Percentiles rank a stretch among this genome's conserved stretches.
Conservation (phyloP, 192 early-diverging fungal genomes). For the Coemansia pectinata region DNA sequence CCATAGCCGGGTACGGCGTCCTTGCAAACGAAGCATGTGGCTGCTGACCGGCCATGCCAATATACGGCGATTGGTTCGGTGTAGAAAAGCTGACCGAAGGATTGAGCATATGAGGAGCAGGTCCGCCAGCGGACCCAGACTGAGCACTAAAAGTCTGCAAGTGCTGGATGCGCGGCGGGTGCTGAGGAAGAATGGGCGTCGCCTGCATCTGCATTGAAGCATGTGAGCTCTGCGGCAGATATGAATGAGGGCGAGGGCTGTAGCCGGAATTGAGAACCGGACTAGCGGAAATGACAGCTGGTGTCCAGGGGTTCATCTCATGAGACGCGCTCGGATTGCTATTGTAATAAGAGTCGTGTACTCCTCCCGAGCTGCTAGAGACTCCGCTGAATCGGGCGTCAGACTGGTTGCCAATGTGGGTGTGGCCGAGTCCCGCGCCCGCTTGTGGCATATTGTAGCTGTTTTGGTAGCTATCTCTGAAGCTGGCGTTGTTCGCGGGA, state of each 20-base stretch:
- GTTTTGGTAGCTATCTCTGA: slow-evolving; percentile 1
- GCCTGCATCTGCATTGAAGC: slow-evolving; percentile 11
- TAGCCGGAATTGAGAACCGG: neutral
- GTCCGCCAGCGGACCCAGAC: neutral
- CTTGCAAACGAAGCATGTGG: slow-evolving; percentile 21
- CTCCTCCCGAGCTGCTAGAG: neutral
- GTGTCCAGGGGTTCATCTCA: neutral
- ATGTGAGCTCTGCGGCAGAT: slow-evolving; percentile 1
- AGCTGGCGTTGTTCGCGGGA: neutral
- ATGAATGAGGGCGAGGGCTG: neutral
- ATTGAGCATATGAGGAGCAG: neutral
- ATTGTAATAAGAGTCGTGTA: neutral
- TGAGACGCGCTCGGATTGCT: neutral
- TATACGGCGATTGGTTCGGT: slow-evolving; percentile 19
- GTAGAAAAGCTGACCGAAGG: slow-evolving; percentile 21
- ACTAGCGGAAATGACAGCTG: neutral
- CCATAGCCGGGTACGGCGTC: slow-evolving; percentile 28
- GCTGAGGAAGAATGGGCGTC: slow-evolving; percentile 8
- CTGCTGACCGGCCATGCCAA: slow-evolving; percentile 6
- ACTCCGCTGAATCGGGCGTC: neutral
- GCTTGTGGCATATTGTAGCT: slow-evolving; percentile 2
- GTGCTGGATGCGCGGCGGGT: slow-evolving; percentile 2
- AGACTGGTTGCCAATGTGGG: neutral
- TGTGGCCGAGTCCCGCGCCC: neutral
- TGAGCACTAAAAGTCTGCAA: neutral